Conservation (phyloP, 2,329 filamentous ascomycete species). For the Penicillium sp. region DNA sequence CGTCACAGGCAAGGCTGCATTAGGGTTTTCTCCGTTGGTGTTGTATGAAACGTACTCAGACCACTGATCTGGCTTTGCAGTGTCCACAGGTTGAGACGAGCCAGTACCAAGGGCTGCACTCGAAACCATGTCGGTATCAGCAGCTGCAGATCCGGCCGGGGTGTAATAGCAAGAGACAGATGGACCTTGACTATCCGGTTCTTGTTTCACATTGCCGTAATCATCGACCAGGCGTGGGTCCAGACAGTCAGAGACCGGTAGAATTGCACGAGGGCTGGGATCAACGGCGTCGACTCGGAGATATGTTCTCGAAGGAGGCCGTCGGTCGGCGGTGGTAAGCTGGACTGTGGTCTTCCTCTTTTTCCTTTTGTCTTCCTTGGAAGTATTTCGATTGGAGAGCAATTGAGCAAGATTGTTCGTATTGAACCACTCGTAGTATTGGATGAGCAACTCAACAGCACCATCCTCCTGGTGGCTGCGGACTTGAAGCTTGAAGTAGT, state of each 20-base stretch:
- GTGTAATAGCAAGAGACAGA: conserved; percentile 6
- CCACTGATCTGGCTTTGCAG: neutral
- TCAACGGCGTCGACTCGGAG: neutral
- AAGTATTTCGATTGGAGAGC: conserved; percentile 70
- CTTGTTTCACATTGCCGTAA: conserved; percentile 7
- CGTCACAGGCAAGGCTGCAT: conserved; percentile 8
- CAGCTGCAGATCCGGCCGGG: neutral
- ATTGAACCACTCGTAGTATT: conserved; percentile 75
- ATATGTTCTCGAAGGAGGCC: conserved; percentile 5
- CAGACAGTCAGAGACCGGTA: conserved; percentile 20
- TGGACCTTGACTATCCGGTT: neutral
- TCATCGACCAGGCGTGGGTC: conserved; percentile 29
- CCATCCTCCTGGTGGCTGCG: conserved; percentile 62
- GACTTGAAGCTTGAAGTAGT: conserved; percentile 76
- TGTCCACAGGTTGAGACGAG: neutral
- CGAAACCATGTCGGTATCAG: neutral
- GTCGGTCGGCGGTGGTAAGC: neutral
- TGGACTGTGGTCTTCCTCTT: conserved; percentile 38
- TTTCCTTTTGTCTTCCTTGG: conserved; percentile 66
- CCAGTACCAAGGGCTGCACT: neutral
- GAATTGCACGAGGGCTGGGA: conserved; percentile 1
- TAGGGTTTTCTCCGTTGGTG: neutral
- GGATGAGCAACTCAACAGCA: conserved; percentile 59
- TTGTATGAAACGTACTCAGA: neutral
- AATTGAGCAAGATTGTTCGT: conserved; percentile 65